phyloP scores from a whole-genome alignment of 169 alveolate genomes.

The Plasmodium knowlesi region DNA sequence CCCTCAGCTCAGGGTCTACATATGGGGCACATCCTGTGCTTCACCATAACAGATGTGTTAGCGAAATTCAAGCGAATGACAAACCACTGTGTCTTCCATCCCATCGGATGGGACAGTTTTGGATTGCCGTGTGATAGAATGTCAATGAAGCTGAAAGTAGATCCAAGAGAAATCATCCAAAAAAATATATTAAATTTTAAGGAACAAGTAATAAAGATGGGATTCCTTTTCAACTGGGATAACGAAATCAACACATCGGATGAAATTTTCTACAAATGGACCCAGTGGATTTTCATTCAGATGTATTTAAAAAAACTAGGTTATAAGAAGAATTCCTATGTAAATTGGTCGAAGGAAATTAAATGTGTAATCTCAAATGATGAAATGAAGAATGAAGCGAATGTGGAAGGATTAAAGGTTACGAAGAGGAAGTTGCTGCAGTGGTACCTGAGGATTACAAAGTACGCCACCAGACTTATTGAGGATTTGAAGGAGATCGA shows the following conservation, averaged over 20 bases:
- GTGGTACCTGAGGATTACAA: constrained; percentile 91
- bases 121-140: constrained; percentile 95
- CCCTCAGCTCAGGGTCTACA: constrained; percentile 94
- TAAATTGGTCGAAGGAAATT: constrained; percentile 81
- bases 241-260: constrained; percentile 90
- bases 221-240: constrained; percentile 92
- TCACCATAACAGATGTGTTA: constrained; percentile 90
- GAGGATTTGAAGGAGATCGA: constrained; percentile 83
- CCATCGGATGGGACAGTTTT: constrained; percentile 96
- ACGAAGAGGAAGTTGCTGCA: constrained; percentile 84
- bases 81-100: constrained; percentile 90
- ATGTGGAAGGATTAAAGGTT: constrained; percentile 90
- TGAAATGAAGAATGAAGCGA: constrained; percentile 90
- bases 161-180: constrained; percentile 83
- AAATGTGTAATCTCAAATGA: constrained; percentile 94
- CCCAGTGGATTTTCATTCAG: constrained; percentile 91
- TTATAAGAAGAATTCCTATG: constrained; percentile 84
- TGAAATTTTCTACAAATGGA: constrained; percentile 90
- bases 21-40: constrained; percentile 94
- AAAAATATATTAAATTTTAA: constrained; percentile 87
- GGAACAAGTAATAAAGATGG: constrained; percentile 87
- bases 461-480: constrained; percentile 87
- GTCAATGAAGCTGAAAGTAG: constrained; percentile 84
- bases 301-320: constrained; percentile 88
- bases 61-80: constrained; percentile 89